phyloP scores from a whole-genome alignment of 1,284 basidiomycete species.

The Rhizoctonia solani region DNA sequence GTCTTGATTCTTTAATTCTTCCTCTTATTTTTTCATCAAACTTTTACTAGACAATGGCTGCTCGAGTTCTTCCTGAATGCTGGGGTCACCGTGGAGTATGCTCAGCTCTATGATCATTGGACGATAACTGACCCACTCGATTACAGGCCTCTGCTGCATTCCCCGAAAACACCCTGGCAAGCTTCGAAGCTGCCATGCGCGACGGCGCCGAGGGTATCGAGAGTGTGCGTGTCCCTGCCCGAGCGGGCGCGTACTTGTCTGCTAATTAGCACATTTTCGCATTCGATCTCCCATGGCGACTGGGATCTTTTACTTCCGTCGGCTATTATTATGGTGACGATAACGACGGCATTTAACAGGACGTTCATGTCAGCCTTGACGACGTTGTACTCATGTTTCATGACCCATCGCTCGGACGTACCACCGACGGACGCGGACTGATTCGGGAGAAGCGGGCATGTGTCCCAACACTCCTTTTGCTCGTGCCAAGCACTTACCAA shows the following conservation, averaged over 20 bases:
- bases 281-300: neutral
- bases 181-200: conserved; percentile 89
- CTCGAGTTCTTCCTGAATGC: conserved; percentile 59
- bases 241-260: conserved; percentile 43
- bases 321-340: conserved; percentile 40
- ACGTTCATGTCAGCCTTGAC: conserved; percentile 94
- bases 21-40: neutral
- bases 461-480: conserved; percentile 36
- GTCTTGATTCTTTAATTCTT: neutral
- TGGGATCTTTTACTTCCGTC: neutral
- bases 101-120: conserved; percentile 41
- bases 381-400: conserved; percentile 94
- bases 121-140: neutral
- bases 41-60: neutral
- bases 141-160: conserved; percentile 78
- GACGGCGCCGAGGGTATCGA: conserved; percentile 96
- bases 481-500: neutral
- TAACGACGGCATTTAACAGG: conserved; percentile 49
- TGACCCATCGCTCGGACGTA: conserved; percentile 60
- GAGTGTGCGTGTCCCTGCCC: conserved; percentile 52
- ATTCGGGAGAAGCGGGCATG: conserved; percentile 48
- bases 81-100: conserved; percentile 94
- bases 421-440: conserved; percentile 56
- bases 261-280: neutral
- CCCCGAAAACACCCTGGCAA: conserved; percentile 91